Evolutionary conservation across 192 early-diverging fungal species (phyloP).

Genomic region (Neocallimastix lanati): DNA sequence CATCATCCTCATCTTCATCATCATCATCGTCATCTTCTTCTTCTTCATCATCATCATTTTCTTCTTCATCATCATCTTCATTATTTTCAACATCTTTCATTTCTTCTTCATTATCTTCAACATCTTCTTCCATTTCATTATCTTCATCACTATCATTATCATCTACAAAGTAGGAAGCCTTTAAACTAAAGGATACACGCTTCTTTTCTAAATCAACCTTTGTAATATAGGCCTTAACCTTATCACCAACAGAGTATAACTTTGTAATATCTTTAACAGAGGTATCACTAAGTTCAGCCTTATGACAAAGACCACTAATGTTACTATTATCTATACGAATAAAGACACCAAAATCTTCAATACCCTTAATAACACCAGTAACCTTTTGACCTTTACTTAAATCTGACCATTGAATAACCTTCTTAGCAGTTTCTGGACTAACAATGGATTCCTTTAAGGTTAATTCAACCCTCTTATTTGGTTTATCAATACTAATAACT

Average conservation of each 20-base stretch:
- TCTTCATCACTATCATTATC: not conserved
- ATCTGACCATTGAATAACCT: slow-evolving; percentile 17
- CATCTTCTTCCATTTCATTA: slow-evolving; percentile 18
- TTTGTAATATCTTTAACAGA: slow-evolving; percentile 45
- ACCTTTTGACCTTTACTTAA: slow-evolving; percentile 55
- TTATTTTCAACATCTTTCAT: slow-evolving; percentile 7
- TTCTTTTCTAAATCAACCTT: slow-evolving; percentile 50
- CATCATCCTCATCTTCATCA: slow-evolving; percentile 14
- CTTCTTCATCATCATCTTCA: slow-evolving; percentile 5
- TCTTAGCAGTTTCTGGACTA: slow-evolving; percentile 18
- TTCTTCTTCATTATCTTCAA: slow-evolving; percentile 12
- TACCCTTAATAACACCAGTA: slow-evolving; percentile 52
- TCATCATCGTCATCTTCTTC: slow-evolving; percentile 17
- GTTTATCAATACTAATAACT: slow-evolving; percentile 37
- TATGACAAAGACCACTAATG: slow-evolving; percentile 71
- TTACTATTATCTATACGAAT: slow-evolving; percentile 57
- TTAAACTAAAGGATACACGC: slow-evolving; percentile 56
- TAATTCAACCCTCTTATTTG: slow-evolving; percentile 43
- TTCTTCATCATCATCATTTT: slow-evolving; percentile 7
- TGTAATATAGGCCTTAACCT: slow-evolving; percentile 61
- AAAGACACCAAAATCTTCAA: slow-evolving; percentile 63
- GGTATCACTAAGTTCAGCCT: slow-evolving; percentile 59
- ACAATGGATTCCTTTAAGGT: slow-evolving; percentile 37
- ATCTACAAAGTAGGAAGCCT: slow-evolving; percentile 62
- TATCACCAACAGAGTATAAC: slow-evolving; percentile 66